These are phyloP conservation scores for Claviceps paspali DNA, from an alignment of 2,329 filamentous ascomycete genomes.

Conservation along the genomic window DNA sequence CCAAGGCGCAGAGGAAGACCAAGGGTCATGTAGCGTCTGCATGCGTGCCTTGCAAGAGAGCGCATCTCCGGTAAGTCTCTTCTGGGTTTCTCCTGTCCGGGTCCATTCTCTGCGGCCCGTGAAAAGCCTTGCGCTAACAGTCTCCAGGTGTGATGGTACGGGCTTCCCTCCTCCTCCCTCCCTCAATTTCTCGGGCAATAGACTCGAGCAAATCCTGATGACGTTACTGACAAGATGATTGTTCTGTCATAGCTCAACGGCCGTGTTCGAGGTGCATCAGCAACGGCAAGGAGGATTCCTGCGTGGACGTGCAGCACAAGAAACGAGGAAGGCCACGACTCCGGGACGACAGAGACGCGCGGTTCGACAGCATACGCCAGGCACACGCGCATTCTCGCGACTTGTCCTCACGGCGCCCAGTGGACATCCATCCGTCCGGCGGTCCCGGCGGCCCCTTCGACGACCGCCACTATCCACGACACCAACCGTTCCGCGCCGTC, in stretches of 20 bases:
- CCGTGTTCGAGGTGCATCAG: slow-evolving; percentile 65
- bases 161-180: neutral
- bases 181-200: too few relatives aligned
- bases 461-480: slow-evolving; percentile 27
- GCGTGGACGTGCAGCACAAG: slow-evolving; percentile 74
- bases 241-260: slow-evolving; percentile 56
- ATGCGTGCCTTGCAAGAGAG: slow-evolving; percentile 73
- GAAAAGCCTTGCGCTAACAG: neutral
- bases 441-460: slow-evolving; percentile 28
- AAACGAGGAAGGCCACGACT: slow-evolving; percentile 66
- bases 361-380: slow-evolving; percentile 36
- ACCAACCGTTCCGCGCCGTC: slow-evolving; percentile 35
- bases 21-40: slow-evolving; percentile 75
- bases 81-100: neutral
- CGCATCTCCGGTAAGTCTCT: slow-evolving; percentile 51
- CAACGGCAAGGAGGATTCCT: slow-evolving; percentile 67
- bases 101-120: neutral
- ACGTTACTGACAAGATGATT: too few relatives aligned
- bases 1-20: slow-evolving; percentile 50
- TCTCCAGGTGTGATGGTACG: slow-evolving; percentile 3
- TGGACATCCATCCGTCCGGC: slow-evolving; percentile 34
- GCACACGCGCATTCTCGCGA: slow-evolving; percentile 27
- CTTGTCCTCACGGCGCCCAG: slow-evolving; percentile 30
- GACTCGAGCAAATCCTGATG: too few relatives aligned
- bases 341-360: slow-evolving; percentile 51